Conservation (phyloP, 208 protist genomes). For the Crithidia expoeki region DNA sequence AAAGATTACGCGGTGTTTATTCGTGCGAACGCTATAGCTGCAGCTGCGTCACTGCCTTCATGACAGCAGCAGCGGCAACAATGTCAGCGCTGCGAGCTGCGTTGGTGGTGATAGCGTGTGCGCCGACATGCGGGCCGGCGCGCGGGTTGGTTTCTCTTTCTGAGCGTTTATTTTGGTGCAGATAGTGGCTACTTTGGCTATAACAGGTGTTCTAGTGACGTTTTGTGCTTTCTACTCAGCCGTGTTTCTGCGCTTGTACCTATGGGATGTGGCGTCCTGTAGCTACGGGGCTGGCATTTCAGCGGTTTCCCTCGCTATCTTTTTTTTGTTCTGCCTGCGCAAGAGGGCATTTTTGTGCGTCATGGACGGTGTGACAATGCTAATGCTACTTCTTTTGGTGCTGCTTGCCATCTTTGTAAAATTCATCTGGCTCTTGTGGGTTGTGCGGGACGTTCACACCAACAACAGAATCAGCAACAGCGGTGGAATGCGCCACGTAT, state of each 20-base stretch:
- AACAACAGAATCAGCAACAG: not conserved
- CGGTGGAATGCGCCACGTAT: not conserved
- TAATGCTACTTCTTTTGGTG: not conserved
- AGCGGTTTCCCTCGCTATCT: slow-evolving; percentile 17
- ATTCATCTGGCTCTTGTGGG: slow-evolving; percentile 7
- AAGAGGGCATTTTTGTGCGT: slow-evolving; percentile 31
- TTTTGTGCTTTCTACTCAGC: not conserved
- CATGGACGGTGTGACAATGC: not conserved
- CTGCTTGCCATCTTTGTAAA: slow-evolving; percentile 36
- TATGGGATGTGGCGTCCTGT: not conserved
- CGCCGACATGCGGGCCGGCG: not conserved
- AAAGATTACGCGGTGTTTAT: not conserved
- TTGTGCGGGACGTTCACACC: not conserved
- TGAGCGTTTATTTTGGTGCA: not conserved
- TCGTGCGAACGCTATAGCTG: not conserved
- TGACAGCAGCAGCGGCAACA: not conserved
- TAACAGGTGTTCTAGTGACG: not conserved
- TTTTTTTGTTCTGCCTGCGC: slow-evolving; percentile 42
- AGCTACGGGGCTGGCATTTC: not conserved
- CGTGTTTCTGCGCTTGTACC: not conserved
- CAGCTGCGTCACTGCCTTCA: not conserved
- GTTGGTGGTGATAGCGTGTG: not conserved
- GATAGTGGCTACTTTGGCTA: not conserved
- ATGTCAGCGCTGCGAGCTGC: not conserved
- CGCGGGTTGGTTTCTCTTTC: slow-evolving; percentile 12